Conservation (phyloP, 2,329 filamentous ascomycete species). For the Dactylella cylindrospora region DNA sequence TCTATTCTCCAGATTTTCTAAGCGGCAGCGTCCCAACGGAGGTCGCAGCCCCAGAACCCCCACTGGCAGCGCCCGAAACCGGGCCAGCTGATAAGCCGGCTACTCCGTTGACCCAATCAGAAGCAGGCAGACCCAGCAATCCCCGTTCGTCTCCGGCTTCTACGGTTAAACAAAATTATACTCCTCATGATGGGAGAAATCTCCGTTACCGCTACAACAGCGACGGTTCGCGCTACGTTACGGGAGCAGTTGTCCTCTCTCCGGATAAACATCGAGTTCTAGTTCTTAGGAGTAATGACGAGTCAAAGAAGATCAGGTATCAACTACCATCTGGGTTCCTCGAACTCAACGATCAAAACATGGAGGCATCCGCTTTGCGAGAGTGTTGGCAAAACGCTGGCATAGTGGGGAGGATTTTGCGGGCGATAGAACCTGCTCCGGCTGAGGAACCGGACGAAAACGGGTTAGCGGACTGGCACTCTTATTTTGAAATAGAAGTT, state of each 20-base stretch:
- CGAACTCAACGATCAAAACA: conserved; percentile 41
- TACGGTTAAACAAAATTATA: conserved; percentile 3
- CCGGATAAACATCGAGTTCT: conserved; percentile 41
- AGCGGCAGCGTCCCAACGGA: neutral
- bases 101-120: neutral
- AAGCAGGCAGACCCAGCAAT: neutral
- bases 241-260: conserved; percentile 38
- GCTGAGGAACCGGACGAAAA: conserved; percentile 42
- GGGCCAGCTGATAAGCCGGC: conserved; percentile 15
- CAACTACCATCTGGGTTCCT: conserved; percentile 36
- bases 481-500: conserved; percentile 42
- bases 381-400: conserved; percentile 43
- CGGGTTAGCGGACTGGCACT: conserved; percentile 42
- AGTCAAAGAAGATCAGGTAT: conserved; percentile 24
- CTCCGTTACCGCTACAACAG: conserved; percentile 39
- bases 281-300: conserved; percentile 35
- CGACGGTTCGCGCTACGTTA: conserved; percentile 42
- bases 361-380: conserved; percentile 40
- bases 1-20: neutral
- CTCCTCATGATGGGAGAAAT: conserved; percentile 16
- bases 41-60: neutral
- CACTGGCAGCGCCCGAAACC: neutral
- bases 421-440: conserved; percentile 37
- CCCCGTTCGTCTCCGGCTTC: neutral
- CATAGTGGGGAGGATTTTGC: conserved; percentile 35